These are phyloP conservation scores for Chlorella variabilis DNA, from an alignment of 163 green algal genomes.

Conservation along the genomic window DNA sequence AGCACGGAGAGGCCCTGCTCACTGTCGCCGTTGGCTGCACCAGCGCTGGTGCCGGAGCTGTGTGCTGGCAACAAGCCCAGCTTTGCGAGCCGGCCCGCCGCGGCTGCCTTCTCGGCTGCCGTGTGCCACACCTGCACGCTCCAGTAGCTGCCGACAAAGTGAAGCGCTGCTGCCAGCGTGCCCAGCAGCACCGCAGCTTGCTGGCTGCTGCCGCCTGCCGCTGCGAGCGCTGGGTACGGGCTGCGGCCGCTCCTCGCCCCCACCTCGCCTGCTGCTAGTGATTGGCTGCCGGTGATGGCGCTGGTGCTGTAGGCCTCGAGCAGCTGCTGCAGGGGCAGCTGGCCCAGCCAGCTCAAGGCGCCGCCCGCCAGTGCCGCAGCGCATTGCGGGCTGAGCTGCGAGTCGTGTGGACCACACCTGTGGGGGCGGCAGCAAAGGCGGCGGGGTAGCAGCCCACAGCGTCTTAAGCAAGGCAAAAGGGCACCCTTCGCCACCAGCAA, in stretches of 20 bases:
- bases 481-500: no score
- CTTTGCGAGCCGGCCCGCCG: not conserved
- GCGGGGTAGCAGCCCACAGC: no score
- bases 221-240: not conserved
- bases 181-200: slow-evolving; percentile 10
- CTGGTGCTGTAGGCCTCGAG: not conserved
- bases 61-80: slow-evolving; percentile 2
- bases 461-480: no score
- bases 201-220: not conserved
- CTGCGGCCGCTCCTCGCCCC: not conserved
- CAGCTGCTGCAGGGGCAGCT: slow-evolving; percentile 22
- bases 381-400: slow-evolving; percentile 21
- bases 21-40: no score
- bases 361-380: slow-evolving; percentile 1
- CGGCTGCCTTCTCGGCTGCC: not conserved
- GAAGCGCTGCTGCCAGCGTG: slow-evolving; percentile 24
- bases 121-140: slow-evolving; percentile 26
- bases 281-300: not conserved
- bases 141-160: slow-evolving; percentile 35
- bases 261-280: not conserved
- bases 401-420: not conserved
- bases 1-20: not conserved
- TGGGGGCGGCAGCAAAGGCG: not conserved
- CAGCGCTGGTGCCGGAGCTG: not conserved
- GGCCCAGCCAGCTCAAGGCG: slow-evolving; percentile 11